These are phyloP conservation scores for Monilinia fructicola DNA, from an alignment of 2,329 filamentous ascomycete species.

Conservation along the genomic window DNA sequence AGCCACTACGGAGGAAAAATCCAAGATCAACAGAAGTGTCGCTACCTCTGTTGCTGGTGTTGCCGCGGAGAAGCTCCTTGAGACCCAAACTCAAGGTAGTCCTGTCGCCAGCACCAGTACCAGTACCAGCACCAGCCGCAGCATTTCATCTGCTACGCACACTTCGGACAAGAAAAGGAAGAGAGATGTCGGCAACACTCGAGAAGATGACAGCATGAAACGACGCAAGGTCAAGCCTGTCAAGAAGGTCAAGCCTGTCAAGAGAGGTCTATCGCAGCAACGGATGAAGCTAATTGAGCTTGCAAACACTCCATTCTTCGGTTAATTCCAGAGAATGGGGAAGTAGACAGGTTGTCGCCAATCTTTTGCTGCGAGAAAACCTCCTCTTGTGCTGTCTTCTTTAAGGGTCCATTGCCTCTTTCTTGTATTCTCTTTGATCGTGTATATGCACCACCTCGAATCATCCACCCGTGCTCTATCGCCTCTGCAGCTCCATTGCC, in stretches of 20 bases:
- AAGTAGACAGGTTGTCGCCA: no score
- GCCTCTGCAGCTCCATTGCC: no score
- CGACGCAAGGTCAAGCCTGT: background rate
- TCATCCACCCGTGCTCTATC: no score
- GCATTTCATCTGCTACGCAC: background rate
- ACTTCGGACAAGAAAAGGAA: background rate
- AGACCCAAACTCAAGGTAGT: background rate
- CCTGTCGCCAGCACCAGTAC: background rate
- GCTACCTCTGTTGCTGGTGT: background rate
- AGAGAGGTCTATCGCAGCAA: background rate
- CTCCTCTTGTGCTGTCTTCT: no score
- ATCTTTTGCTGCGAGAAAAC: no score
- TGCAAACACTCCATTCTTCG: no score
- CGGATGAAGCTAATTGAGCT: background rate
- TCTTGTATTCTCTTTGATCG: background rate
- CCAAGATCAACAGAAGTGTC: background rate
- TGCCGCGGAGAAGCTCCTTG: background rate
- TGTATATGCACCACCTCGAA: background rate
- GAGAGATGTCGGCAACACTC: background rate
- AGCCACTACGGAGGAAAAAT: background rate
- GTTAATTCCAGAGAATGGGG: background rate
- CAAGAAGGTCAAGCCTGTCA: background rate
- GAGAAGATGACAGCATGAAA: background rate
- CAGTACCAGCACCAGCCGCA: background rate
- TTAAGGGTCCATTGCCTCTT: no score